phyloP scores from a whole-genome alignment of 768 basidiomycete genomes.

The Tricholoma saponaceum region DNA sequence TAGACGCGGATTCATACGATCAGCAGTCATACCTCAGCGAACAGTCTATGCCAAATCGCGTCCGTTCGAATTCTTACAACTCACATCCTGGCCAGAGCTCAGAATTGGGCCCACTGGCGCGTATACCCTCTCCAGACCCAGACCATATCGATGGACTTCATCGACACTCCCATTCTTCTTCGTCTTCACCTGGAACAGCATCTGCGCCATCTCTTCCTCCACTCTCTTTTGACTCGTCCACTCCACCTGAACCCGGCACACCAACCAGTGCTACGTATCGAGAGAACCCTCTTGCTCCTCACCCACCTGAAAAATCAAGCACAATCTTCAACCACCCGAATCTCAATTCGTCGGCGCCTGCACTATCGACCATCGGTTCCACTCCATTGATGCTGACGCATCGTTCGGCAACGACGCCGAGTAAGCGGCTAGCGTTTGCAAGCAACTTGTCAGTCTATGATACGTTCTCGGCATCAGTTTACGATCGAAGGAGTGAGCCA shows the following conservation, averaged over 20 bases:
- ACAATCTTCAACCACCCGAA: constrained; percentile 77
- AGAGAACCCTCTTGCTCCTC: constrained; percentile 26
- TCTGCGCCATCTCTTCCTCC: constrained; percentile 36
- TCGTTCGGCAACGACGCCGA: constrained; percentile 65
- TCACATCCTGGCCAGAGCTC: constrained; percentile 43
- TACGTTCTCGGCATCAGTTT: constrained; percentile 88
- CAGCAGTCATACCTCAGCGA: constrained; percentile 56
- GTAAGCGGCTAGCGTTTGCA: constrained; percentile 83
- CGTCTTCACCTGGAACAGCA: constrained; percentile 12
- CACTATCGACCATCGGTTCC: constrained; percentile 56
- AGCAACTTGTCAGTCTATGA: constrained; percentile 92
- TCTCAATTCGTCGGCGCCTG: constrained; percentile 86
- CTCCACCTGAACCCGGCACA: constrained; percentile 38
- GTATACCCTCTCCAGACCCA: constrained; percentile 79
- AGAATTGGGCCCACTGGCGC: constrained; percentile 74
- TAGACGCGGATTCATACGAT: constrained; percentile 67
- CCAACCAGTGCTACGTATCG: constrained; percentile 22
- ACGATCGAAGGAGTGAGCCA: constrained; percentile 93
- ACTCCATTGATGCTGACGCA: constrained; percentile 55
- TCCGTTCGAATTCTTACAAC: constrained; percentile 82
- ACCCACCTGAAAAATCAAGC: constrained; percentile 40
- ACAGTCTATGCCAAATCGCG: constrained; percentile 43
- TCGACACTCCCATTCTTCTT: constrained; percentile 54
- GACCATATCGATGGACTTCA: constrained; percentile 87
- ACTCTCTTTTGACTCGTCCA: constrained; percentile 49